Evolutionary conservation across 345 rosid species (phyloP).

Genomic region (Durio zibethinus): DNA sequence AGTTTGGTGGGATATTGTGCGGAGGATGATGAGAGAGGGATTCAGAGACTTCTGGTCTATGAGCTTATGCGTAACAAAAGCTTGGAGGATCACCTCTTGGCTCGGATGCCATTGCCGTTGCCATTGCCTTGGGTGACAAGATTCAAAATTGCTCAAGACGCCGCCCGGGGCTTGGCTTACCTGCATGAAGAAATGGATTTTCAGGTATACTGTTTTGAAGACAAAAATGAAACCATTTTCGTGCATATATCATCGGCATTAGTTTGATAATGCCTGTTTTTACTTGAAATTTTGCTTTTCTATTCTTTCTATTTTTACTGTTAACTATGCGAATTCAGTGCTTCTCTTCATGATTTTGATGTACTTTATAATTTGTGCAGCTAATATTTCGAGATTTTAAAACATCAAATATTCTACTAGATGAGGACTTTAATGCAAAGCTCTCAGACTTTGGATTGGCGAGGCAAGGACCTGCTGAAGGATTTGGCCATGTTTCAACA

Average conservation of each 20-base stretch:
- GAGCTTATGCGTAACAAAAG: slow-evolving; percentile 89
- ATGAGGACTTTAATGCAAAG: slow-evolving; percentile 78
- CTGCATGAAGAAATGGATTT: slow-evolving; percentile 97
- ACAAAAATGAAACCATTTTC: not conserved
- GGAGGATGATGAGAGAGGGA: slow-evolving; percentile 92
- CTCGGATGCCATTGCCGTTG: slow-evolving; percentile 35
- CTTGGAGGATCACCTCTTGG: slow-evolving; percentile 80
- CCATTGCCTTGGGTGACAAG: slow-evolving; percentile 74
- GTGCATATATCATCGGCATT: not conserved
- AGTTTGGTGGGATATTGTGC: slow-evolving; percentile 88
- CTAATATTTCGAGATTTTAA: slow-evolving; percentile 90
- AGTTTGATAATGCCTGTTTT: not conserved
- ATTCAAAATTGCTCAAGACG: slow-evolving; percentile 75
- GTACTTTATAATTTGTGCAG: slow-evolving; percentile 36
- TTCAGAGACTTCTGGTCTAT: slow-evolving; percentile 80
- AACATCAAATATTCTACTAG: slow-evolving; percentile 83
- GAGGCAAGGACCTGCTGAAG: slow-evolving; percentile 88
- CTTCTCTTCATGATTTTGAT: slow-evolving; percentile 10
- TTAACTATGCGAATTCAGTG: not conserved
- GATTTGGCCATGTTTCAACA: slow-evolving; percentile 83
- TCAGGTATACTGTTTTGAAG: slow-evolving; percentile 47
- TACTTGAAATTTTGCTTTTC: not conserved
- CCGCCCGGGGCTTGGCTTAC: slow-evolving; percentile 92
- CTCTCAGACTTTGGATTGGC: slow-evolving; percentile 97
- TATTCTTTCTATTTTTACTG: not conserved